A percentile compares a stretch with the other conserved stretches of the same genome.
Conservation (phyloP, 305 asterid genomes). For the Monarda citriodora region DNA sequence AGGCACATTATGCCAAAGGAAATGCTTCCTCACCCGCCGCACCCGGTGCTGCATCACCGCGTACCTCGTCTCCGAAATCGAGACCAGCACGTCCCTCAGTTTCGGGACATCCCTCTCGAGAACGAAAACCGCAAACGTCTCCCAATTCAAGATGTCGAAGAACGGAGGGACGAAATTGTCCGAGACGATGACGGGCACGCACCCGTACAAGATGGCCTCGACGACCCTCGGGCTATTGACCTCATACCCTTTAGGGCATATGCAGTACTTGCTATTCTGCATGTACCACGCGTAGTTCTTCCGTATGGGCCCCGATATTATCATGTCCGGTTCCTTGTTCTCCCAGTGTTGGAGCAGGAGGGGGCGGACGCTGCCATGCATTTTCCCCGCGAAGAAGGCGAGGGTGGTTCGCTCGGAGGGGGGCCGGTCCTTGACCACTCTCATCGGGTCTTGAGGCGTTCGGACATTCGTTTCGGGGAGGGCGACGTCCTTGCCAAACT, state of each 20-base stretch:
- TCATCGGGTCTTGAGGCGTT: constrained; percentile 43
- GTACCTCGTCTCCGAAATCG: constrained; percentile 51
- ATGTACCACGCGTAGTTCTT: constrained; percentile 47
- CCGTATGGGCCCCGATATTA: constrained; percentile 36
- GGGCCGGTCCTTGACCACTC: constrained; percentile 43
- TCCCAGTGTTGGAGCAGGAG: constrained; percentile 38
- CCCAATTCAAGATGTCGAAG: constrained; percentile 64
- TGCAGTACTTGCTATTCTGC: constrained; percentile 81
- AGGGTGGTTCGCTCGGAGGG: constrained; percentile 50
- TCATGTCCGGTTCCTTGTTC: constrained; percentile 66
- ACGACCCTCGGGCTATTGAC: constrained; percentile 82
- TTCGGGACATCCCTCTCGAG: constrained; percentile 60
- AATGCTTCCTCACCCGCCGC: constrained; percentile 63
- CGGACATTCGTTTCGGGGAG: constrained; percentile 62
- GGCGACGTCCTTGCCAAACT: constrained; percentile 58
- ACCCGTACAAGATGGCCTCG: constrained; percentile 54
- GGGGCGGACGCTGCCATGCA: constrained; percentile 63
- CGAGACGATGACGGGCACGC: constrained; percentile 70
- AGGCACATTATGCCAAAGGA: constrained; percentile 64
- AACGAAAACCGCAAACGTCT: constrained; percentile 52
- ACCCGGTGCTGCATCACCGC: constrained; percentile 58
- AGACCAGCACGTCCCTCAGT: constrained; percentile 37
- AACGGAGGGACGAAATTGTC: constrained; percentile 74
- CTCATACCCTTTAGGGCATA: constrained; percentile 75
- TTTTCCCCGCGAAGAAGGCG: constrained; percentile 78